Evolutionary conservation across 495 filamentous ascomycete genomes (phyloP).

Genomic region (Penicillium malachiteum): DNA sequence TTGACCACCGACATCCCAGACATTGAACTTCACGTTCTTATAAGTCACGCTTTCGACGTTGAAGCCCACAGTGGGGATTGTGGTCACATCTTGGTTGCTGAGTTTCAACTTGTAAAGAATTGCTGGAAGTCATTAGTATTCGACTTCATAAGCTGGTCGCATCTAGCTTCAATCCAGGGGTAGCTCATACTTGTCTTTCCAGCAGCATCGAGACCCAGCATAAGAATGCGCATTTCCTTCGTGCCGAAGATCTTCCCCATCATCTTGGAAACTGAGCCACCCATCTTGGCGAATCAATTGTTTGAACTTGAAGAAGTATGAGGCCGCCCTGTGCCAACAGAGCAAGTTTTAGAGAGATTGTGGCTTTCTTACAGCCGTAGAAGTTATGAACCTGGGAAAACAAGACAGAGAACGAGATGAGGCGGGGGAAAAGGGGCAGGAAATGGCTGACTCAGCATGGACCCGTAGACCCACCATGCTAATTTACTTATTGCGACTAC

Average conservation of each 20-base stretch:
- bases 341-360: not conserved
- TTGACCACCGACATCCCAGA: constrained; percentile 99
- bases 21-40: constrained; percentile 99
- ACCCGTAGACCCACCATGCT: constrained; percentile 6
- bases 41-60: constrained; percentile 99
- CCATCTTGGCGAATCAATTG: constrained; percentile 55
- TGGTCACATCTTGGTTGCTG: constrained; percentile 89
- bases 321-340: not conserved
- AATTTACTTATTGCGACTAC: not conserved
- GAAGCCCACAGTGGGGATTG: constrained; percentile 98
- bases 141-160: not conserved
- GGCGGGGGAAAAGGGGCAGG: constrained; percentile 45
- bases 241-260: constrained; percentile 98
- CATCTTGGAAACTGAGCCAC: constrained; percentile 79
- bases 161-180: not conserved
- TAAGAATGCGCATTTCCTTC: constrained; percentile 96
- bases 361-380: not conserved
- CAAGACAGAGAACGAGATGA: constrained; percentile 13
- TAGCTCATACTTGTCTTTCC: constrained; percentile 82
- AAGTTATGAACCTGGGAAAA: constrained; percentile 9
- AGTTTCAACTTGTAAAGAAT: constrained; percentile 99
- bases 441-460: constrained; percentile 14
- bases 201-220: constrained; percentile 96
- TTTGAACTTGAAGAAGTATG: not conserved
- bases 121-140: constrained; percentile 45